Evolutionary conservation across 2,329 filamentous ascomycete genomes (phyloP), one percentile per base, ranked within the genome.

Genomic region (Talaromyces sp.): DNA sequence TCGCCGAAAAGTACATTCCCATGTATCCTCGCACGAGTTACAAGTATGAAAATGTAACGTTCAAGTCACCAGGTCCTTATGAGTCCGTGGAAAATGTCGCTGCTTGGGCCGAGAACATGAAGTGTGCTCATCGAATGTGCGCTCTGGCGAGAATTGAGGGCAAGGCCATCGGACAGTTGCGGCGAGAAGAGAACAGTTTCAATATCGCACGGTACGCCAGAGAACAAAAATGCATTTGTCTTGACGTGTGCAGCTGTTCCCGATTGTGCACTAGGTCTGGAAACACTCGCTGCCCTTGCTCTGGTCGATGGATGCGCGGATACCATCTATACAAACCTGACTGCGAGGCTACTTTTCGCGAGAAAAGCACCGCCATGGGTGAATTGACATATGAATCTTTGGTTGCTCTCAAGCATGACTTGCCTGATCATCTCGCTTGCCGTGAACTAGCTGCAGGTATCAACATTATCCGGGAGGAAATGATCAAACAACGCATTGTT

Each of bases 1-100:
- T 77, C n/a, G 76, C 75, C 0, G 76, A 79, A 68, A 78, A 74
- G 43, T 80, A 78, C 63, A 70, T 75, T 37, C 63, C 71, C 0
- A 65, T 76, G n/a, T 64, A 64, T 49, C 56, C 62, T 45, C 56
- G 62, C 5, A 31, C 56, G 9, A 24, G 33, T 35, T 37, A 19
- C 45, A 60, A 43, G 33, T 41, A 60, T 24, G 49, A 33, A 14
- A 19, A 60, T 4, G 27, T 14, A 22, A n/a, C 45, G 3, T 43
- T 58, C 50, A 62, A 37, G 8, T 71, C 76, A 11, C 73, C 73
- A 2, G 33, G 33, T 16, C 33, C 10, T 22, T 56, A 56, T 9
- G 52, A 56, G n/a, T 22, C 1, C 75, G 56, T 57, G 0, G 65
- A 70, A 6, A 62, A 69, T 16, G 66, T 63, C 8, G 66, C 57